Evolutionary conservation across 2,329 filamentous ascomycete genomes (phyloP).

Genomic region (Blumeriella jaapii): DNA sequence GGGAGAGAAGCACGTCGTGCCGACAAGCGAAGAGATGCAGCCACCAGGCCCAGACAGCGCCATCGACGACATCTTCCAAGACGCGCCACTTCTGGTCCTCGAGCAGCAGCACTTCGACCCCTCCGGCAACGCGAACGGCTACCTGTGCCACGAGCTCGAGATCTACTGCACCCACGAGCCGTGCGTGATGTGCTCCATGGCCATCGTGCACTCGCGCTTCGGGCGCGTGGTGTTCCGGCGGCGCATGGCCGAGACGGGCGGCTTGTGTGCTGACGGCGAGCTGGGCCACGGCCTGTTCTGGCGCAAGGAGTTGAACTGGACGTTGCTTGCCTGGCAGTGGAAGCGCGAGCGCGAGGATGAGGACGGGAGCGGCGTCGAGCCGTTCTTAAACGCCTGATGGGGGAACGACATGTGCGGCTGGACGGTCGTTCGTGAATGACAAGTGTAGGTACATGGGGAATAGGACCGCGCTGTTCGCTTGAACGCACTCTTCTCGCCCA

Average conservation of each 20-base stretch:
- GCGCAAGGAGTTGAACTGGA: conserved; percentile 76
- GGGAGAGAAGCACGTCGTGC: neutral
- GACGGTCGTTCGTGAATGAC: too few species aligned
- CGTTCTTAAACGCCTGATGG: too few species aligned
- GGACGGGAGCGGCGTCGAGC: neutral
- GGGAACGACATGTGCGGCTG: too few species aligned
- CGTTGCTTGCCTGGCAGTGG: conserved; percentile 63
- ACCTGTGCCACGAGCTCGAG: conserved; percentile 87
- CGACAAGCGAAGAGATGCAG: too few species aligned
- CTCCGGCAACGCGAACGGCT: conserved; percentile 60
- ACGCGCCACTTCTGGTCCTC: conserved; percentile 54
- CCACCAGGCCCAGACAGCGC: too few species aligned
- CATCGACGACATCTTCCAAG: conserved; percentile 50
- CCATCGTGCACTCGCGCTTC: conserved; percentile 86
- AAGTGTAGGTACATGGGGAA: too few species aligned
- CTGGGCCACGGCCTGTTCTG: conserved; percentile 58
- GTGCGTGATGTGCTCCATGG: conserved; percentile 95
- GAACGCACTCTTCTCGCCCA: too few species aligned
- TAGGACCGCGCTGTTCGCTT: too few species aligned
- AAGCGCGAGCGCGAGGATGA: neutral
- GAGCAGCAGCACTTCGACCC: conserved; percentile 48
- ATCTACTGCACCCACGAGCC: conserved; percentile 93
- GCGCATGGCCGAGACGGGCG: conserved; percentile 71
- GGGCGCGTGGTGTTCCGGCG: conserved; percentile 70
- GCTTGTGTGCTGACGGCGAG: conserved; percentile 64